Base-by-base conservation (phyloP, 2,329 filamentous ascomycete species). In the Fusarium staphyleae region DNA sequence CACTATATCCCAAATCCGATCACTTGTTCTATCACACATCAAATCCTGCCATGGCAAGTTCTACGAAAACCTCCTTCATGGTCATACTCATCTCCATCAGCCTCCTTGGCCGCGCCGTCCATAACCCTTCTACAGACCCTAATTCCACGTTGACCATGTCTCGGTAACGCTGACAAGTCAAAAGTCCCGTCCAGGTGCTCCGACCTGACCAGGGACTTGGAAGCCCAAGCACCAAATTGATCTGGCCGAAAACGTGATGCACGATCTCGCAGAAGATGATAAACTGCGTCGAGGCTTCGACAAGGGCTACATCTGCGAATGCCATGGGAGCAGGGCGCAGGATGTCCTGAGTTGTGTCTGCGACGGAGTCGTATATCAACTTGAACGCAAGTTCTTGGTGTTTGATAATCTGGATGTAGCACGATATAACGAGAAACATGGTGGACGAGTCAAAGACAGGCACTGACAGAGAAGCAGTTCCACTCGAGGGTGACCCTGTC, bases 341-440 rank as follows among this genome's bases (percentile, higher is more conserved):
- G 32, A 59, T 41, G 10, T 60, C 47, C n/a, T 50, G 13, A 9
- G 52, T 16, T 28, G 53, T 29, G 32, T 60, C 54, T 13, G 18
- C 50, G 9, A 65, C 33, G 4, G 60, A 55, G 10, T 57, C 55
- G 32, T 66, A 46, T 18, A 62, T 48, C 14, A 67, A 57, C 10
- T 53, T 53, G 34, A 67, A 39, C 5, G 66, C 19, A 18, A 63
- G 40, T 16, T 72, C 70, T 13, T 69, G 57, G 41, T 66, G 60
- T 8, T 56, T 57, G 42, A 66, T 52, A 19, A 69, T 50, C 19
- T 72, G 68, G 4, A 62, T 54, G 36, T 66, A 70, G 39, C 69
- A 72, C 6, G 69, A 72, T 39, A 69, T 66, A 32, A 70, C 55
- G 16, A 69, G 57, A 22, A 70, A 59, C 36, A 69, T 64, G 2